These are phyloP conservation scores for Coemansia umbellata DNA, from an alignment of 192 early-diverging fungal species.

Conservation along the genomic window DNA sequence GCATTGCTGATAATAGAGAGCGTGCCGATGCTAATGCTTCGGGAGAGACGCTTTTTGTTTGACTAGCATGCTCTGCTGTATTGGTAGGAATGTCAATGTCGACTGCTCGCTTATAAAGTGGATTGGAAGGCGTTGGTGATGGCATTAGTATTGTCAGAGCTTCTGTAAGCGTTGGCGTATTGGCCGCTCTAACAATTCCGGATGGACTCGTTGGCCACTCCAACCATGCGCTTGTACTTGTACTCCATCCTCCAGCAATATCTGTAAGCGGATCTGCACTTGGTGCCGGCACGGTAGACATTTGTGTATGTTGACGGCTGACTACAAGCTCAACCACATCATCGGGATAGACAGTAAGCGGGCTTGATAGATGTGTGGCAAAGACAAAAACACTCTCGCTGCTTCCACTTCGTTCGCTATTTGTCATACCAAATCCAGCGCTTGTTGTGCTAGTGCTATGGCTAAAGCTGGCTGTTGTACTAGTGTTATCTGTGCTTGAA, in stretches of 20 bases:
- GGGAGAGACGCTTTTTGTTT: neutral
- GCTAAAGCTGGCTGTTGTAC: no score
- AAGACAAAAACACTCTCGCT: neutral
- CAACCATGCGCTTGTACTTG: neutral
- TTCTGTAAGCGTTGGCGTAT: neutral
- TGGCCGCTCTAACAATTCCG: neutral
- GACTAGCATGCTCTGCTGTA: neutral
- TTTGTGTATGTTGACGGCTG: conserved; percentile 1
- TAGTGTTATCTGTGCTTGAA: neutral
- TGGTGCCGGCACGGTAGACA: neutral
- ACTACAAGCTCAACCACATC: conserved; percentile 15
- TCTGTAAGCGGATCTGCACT: neutral
- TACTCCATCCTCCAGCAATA: neutral
- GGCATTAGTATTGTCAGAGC: neutral
- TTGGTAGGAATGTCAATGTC: neutral
- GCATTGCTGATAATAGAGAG: conserved; percentile 26
- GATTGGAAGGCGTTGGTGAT: neutral
- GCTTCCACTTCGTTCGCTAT: neutral
- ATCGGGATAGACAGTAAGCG: conserved; percentile 8
- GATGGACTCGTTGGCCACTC: conserved; percentile 2
- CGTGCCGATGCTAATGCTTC: conserved; percentile 13
- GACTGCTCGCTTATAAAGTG: neutral
- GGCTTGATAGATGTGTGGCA: neutral
- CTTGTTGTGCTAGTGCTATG: neutral
- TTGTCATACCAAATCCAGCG: neutral